A percentile compares a stretch with the other conserved stretches of the same genome.
These are phyloP conservation scores for Ophiobolus disseminans DNA, from an alignment of 2,329 filamentous ascomycete genomes.

Conservation along the genomic window DNA sequence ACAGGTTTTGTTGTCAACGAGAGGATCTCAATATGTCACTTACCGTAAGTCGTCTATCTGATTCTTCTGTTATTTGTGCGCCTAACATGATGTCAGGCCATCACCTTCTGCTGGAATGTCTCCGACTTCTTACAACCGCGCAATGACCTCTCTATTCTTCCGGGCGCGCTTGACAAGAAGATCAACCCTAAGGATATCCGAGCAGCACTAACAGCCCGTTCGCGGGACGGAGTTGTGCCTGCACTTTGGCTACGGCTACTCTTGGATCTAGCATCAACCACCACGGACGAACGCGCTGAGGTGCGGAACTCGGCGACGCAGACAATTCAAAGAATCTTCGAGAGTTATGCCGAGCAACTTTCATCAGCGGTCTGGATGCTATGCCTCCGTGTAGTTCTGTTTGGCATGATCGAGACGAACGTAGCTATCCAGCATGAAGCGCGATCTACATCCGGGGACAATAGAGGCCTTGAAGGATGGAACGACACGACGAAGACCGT, in stretches of 20 bases:
- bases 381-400: constrained; percentile 80
- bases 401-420: constrained; percentile 76
- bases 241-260: constrained; percentile 82
- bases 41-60: constrained; percentile 65
- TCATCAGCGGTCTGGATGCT: constrained; percentile 81
- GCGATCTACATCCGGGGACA: constrained; percentile 12
- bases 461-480: constrained; percentile 38
- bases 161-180: constrained; percentile 22
- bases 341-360: constrained; percentile 84
- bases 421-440: constrained; percentile 34
- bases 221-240: constrained; percentile 68
- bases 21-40: constrained; percentile 95
- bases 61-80: background rate
- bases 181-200: constrained; percentile 61
- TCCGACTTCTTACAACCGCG: constrained; percentile 78
- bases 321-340: constrained; percentile 88
- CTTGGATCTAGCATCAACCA: constrained; percentile 72
- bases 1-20: constrained; percentile 85
- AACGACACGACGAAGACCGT: constrained; percentile 51
- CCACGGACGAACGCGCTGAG: constrained; percentile 74
- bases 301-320: constrained; percentile 88
- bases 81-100: constrained; percentile 63
- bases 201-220: constrained; percentile 65
- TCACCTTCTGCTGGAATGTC: constrained; percentile 95
- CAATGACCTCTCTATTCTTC: constrained; percentile 50